Conservation (phyloP, 768 basidiomycete species). For the Auriscalpium orientale region DNA sequence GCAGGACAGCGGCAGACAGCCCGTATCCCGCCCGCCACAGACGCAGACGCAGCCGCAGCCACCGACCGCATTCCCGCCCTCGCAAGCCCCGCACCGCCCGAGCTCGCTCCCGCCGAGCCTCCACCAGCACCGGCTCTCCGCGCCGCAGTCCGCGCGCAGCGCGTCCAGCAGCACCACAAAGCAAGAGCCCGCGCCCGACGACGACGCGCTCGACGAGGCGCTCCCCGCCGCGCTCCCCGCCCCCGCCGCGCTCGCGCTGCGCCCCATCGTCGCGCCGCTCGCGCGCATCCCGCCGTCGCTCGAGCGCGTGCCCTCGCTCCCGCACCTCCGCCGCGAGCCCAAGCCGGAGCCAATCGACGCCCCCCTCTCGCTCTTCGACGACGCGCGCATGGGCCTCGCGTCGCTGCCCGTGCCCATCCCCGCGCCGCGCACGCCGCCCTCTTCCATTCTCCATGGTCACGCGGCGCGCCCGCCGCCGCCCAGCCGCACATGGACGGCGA, state of each 20-base stretch:
- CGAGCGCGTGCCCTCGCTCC: background rate
- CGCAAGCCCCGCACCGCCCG: conserved; percentile 17
- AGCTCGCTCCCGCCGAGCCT: conserved; percentile 48
- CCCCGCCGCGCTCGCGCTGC: background rate
- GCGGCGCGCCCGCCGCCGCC: conserved; percentile 1
- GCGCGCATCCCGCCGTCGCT: background rate
- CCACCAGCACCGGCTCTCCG: conserved; percentile 34
- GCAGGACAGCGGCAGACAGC: no score
- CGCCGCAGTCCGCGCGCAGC: conserved; percentile 7
- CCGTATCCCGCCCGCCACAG: no score
- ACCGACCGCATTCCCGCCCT: no score
- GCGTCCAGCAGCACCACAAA: background rate
- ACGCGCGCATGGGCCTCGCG: background rate
- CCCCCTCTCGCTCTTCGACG: background rate
- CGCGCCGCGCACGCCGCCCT: background rate
- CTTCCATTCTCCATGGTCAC: conserved; percentile 22
- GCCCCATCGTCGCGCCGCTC: background rate
- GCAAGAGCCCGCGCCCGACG: background rate
- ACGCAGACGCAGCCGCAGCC: no score
- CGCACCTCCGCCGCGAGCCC: background rate
- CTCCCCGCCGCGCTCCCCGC: background rate
- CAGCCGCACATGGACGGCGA: conserved; percentile 11
- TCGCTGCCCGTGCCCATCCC: background rate
- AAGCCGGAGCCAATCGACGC: background rate
- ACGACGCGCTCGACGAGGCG: background rate